phyloP scores from a whole-genome alignment of 371 early-diverging fungal genomes.

The Rhizopus microsporus region DNA sequence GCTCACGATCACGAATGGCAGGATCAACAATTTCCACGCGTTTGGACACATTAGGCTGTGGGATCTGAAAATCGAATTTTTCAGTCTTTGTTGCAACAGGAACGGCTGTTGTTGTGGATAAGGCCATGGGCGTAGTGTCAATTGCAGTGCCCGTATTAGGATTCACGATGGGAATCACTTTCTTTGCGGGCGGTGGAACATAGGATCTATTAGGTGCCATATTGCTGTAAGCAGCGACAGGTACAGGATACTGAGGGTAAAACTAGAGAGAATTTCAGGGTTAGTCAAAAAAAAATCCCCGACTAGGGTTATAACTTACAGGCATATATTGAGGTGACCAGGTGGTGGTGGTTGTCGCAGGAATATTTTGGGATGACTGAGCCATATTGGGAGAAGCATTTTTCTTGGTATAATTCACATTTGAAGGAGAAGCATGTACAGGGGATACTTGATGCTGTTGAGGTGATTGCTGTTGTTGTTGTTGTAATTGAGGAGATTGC shows the following conservation, averaged over 20 bases:
- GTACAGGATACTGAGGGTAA: slow-evolving; percentile 20
- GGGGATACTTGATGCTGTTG: slow-evolving; percentile 10
- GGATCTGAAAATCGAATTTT: slow-evolving; percentile 32
- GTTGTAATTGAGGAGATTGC: slow-evolving; percentile 17
- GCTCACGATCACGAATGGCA: slow-evolving; percentile 35
- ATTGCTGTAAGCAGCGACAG: slow-evolving; percentile 13
- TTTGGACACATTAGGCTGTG: slow-evolving; percentile 39
- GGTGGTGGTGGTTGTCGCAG: background rate
- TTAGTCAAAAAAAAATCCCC: background rate
- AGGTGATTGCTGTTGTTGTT: slow-evolving; percentile 21
- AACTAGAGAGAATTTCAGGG: slow-evolving; percentile 5
- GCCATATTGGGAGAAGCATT: slow-evolving; percentile 20
- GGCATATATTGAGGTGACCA: slow-evolving; percentile 36
- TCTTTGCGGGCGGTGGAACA: slow-evolving; percentile 44
- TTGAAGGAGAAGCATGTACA: slow-evolving; percentile 37
- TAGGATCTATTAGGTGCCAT: slow-evolving; percentile 22
- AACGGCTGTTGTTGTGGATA: slow-evolving; percentile 22
- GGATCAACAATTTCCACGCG: slow-evolving; percentile 71
- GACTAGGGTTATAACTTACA: background rate
- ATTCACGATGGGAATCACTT: slow-evolving; percentile 70
- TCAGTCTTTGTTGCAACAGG: slow-evolving; percentile 9
- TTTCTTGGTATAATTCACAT: slow-evolving; percentile 15
- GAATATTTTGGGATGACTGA: slow-evolving; percentile 31
- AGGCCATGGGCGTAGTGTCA: slow-evolving; percentile 14
- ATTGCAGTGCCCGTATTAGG: slow-evolving; percentile 72